These are phyloP conservation scores for Ammopiptanthus mongolicus DNA, from an alignment of 306 rosid genomes.

Conservation along the genomic window DNA sequence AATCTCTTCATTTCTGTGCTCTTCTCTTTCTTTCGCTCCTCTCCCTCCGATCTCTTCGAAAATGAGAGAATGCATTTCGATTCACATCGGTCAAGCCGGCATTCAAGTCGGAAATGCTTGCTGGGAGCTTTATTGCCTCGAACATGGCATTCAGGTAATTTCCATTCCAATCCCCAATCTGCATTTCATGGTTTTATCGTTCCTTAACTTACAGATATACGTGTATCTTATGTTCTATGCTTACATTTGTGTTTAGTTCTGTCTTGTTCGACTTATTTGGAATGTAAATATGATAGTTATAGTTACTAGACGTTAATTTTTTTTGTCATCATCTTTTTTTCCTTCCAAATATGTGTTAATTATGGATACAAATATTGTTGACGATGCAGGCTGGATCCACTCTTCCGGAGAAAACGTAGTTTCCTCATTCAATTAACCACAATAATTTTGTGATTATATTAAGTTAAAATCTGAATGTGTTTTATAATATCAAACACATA, in stretches of 20 bases:
- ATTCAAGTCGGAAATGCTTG: constrained; percentile 70
- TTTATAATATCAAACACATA: too few relatives aligned
- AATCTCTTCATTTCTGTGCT: neutral
- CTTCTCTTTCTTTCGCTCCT: neutral
- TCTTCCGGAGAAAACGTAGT: neutral
- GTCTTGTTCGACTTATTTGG: neutral
- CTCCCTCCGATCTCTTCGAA: neutral
- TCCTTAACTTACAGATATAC: neutral
- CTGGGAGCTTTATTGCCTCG: constrained; percentile 55
- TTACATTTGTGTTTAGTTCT: neutral
- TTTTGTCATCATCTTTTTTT: neutral
- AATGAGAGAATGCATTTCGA: constrained; percentile 47
- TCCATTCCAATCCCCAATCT: too few relatives aligned
- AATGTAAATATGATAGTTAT: neutral
- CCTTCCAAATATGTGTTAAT: too few relatives aligned
- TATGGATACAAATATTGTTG: neutral
- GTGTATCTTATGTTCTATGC: neutral
- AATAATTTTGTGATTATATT: neutral
- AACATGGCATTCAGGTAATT: constrained; percentile 67
- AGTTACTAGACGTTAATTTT: neutral
- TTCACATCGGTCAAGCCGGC: constrained; percentile 76
- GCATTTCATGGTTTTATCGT: neutral
- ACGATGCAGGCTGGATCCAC: too few relatives aligned
- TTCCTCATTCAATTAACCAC: neutral
- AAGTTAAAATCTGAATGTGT: too few relatives aligned